phyloP scores from a whole-genome alignment of 2,329 filamentous ascomycete genomes.

The Pestalotiopsis fici region DNA sequence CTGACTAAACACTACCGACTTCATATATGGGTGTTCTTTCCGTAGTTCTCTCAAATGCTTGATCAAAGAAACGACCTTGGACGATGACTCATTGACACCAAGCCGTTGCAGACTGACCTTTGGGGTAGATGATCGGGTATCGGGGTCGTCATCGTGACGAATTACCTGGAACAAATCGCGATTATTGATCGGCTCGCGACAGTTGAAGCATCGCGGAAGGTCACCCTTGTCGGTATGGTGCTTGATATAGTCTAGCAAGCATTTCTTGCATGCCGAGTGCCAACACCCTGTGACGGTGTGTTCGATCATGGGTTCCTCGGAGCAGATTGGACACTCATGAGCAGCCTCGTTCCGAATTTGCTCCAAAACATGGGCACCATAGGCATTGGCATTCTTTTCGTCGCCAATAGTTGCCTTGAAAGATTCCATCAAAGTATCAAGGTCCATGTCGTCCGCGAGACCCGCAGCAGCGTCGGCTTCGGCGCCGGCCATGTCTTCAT shows the following conservation, averaged over 20 bases:
- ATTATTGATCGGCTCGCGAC: slow-evolving; percentile 77
- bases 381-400: slow-evolving; percentile 65
- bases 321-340: slow-evolving; percentile 91
- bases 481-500: slow-evolving; percentile 81
- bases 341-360: slow-evolving; percentile 90
- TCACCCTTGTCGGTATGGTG: slow-evolving; percentile 80
- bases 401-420: slow-evolving; percentile 73
- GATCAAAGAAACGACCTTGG: slow-evolving; percentile 84
- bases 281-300: slow-evolving; percentile 95
- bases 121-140: slow-evolving; percentile 42
- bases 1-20: slow-evolving; percentile 90
- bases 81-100: slow-evolving; percentile 70
- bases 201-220: slow-evolving; percentile 84
- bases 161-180: slow-evolving; percentile 93
- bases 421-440: slow-evolving; percentile 79
- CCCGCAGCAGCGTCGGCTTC: slow-evolving; percentile 79
- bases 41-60: slow-evolving; percentile 71
- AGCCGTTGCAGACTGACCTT: slow-evolving; percentile 63
- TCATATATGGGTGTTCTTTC: slow-evolving; percentile 66
- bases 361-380: slow-evolving; percentile 82
- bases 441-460: slow-evolving; percentile 92
- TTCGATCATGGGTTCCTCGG: slow-evolving; percentile 93
- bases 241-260: slow-evolving; percentile 85
- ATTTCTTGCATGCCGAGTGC: slow-evolving; percentile 96
- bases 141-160: slow-evolving; percentile 67